These are phyloP conservation scores for Laguncularia racemosa DNA, from an alignment of 345 rosid species.

Conservation along the genomic window DNA sequence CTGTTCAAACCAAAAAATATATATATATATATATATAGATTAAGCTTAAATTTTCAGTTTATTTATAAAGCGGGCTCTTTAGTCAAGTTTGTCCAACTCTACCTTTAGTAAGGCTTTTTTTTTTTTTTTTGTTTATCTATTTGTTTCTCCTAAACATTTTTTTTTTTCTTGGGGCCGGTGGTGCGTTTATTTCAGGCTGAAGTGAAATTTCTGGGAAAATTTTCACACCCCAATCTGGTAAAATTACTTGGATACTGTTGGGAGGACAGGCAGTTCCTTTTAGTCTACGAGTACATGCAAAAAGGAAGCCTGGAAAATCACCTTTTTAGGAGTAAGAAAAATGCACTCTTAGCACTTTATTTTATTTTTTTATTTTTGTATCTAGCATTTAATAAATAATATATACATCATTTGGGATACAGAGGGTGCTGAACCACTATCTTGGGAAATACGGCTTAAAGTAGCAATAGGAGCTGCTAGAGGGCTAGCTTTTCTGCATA, in stretches of 20 bases:
- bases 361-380: not conserved
- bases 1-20: too few relatives aligned
- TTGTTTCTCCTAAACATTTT: not conserved
- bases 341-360: not conserved
- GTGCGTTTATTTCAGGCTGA: conserved; percentile 74
- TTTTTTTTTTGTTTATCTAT: not conserved
- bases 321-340: conserved; percentile 53
- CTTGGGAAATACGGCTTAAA: conserved; percentile 56
- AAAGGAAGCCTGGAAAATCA: conserved; percentile 78
- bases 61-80: too few relatives aligned
- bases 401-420: conserved; percentile 3
- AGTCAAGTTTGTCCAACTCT: too few relatives aligned
- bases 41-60: too few relatives aligned
- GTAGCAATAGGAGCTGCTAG: conserved; percentile 75
- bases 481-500: conserved; percentile 68
- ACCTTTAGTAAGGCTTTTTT: not conserved
- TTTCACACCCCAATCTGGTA: conserved; percentile 76
- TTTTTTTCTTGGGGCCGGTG: not conserved
- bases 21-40: too few relatives aligned
- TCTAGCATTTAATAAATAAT: too few relatives aligned
- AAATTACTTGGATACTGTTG: conserved; percentile 76
- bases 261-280: conserved; percentile 62
- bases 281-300: conserved; percentile 68
- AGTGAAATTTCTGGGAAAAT: conserved; percentile 71
- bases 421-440: conserved; percentile 52